Conservation (phyloP, 2,329 filamentous ascomycete species). For the Penicillium sp. region DNA sequence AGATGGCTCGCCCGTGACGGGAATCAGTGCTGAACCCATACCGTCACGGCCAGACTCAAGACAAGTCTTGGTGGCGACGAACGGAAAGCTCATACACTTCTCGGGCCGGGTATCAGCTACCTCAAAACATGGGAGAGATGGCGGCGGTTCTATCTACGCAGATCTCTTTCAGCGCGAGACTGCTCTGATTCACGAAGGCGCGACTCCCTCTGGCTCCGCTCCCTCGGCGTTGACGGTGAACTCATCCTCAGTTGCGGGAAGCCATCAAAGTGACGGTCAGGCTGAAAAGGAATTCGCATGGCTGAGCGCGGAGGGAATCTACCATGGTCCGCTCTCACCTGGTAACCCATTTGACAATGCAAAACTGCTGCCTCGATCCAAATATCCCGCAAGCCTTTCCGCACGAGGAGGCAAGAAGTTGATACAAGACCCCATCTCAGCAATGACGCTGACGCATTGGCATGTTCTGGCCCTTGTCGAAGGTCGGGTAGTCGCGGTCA, state of each 20-base stretch:
- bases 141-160: constrained; percentile 77
- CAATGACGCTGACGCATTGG: constrained; percentile 85
- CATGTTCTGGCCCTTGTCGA: constrained; percentile 82
- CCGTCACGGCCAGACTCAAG: constrained; percentile 63
- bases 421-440: constrained; percentile 66
- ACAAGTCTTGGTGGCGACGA: constrained; percentile 73
- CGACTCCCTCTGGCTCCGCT: constrained; percentile 53
- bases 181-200: constrained; percentile 67
- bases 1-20: constrained; percentile 71
- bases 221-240: constrained; percentile 68
- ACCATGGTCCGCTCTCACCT: constrained; percentile 72
- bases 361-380: constrained; percentile 67
- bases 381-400: constrained; percentile 64
- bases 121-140: constrained; percentile 61
- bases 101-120: constrained; percentile 61
- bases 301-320: constrained; percentile 80
- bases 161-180: constrained; percentile 83
- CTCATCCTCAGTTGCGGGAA: constrained; percentile 65
- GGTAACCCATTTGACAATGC: constrained; percentile 68
- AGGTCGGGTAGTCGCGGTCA: constrained; percentile 74
- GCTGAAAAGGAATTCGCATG: constrained; percentile 69
- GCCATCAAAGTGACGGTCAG: constrained; percentile 47
- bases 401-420: constrained; percentile 59
- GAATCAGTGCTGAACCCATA: constrained; percentile 75
- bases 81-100: constrained; percentile 71